Conservation (phyloP, 1,139 yeast species). For the Pichia sp. region DNA sequence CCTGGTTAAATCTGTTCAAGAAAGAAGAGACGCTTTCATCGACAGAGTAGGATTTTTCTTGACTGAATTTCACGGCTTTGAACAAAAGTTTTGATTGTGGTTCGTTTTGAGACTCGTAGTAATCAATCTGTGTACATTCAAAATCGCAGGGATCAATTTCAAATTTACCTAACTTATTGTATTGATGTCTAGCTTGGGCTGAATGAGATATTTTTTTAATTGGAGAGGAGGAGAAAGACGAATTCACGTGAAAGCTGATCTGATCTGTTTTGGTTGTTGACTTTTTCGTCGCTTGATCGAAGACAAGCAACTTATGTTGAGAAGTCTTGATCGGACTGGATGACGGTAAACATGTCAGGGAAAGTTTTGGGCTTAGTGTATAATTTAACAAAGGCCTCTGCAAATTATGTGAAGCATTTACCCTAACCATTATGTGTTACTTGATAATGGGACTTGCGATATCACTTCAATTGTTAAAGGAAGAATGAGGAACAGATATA, state of each 20-base stretch:
- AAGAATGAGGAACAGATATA: neutral
- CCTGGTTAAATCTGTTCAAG: constrained; percentile 3
- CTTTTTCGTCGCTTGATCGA: neutral
- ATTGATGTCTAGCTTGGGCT: neutral
- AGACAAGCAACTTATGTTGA: neutral
- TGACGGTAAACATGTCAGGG: neutral
- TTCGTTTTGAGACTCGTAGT: neutral
- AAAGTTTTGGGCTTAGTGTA: neutral
- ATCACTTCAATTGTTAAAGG: neutral
- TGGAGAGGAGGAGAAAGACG: constrained; percentile 9
- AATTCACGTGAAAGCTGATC: neutral
- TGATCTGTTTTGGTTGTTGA: neutral
- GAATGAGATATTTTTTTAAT: neutral
- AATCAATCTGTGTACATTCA: constrained; percentile 5
- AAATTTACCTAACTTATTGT: neutral
- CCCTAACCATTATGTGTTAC: neutral
- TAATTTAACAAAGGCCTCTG: neutral
- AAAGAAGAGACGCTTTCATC: constrained; percentile 3
- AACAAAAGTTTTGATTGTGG: neutral
- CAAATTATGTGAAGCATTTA: neutral
- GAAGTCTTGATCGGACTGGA: neutral
- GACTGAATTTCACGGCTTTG: neutral
- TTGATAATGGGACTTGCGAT: neutral
- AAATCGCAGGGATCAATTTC: neutral
- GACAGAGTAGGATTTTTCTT: neutral